Evolutionary conservation across 2,329 filamentous ascomycete genomes (phyloP), one percentile per base, ranked within the genome.

Genomic region (Alternaria novae-zelandiae): DNA sequence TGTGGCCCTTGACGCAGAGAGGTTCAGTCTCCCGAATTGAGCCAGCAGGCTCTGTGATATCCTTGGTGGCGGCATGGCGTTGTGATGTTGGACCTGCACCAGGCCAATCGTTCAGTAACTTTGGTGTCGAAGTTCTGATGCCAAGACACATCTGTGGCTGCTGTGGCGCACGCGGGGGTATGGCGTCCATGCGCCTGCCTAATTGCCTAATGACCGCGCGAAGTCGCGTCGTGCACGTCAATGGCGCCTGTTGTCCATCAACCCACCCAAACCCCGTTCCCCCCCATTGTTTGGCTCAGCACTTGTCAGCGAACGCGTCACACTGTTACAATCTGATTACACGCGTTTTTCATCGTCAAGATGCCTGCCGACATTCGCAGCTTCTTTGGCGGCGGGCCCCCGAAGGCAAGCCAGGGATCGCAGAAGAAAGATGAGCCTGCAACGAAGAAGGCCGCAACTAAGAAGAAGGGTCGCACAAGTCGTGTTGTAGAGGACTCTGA

Each of bases 301-400:
- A 44, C 17, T 32, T 49, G 44, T 21, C 17, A 28, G 10, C 7
- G 6, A 49, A 58, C 50, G 49, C 28, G 26, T 41, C 20, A 26
- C 23, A 15, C 20, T 28, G 25, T 47, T 13, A 15, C 10, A 13
- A 17, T 23, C 20, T 46, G 23, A 36, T 21, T 15, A 12, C 6
- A 25, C 28, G 32, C 58, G 47, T 50, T 43, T 59, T 53, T 23
- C 47, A 55, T 47, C 3, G 15, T 28, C 17, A 61, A 36, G n/a
- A 97, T 97, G 94, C 89, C 94, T 57, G 77, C 86, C 67, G 95
- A 98, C 81, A 98, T 97, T 75, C 88, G 94, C 76, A 93, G 86
- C 72, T 98, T 97, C 82, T 97, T 98, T 83, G 89, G 91, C 59
- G 89, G 91, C 68, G 95, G 94, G 15, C 60, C 60, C 65, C 94